A percentile compares a stretch with the other conserved stretches of the same genome.
These are phyloP conservation scores for Aspergillus persii DNA, from an alignment of 2,329 filamentous ascomycete species.

Conservation along the genomic window DNA sequence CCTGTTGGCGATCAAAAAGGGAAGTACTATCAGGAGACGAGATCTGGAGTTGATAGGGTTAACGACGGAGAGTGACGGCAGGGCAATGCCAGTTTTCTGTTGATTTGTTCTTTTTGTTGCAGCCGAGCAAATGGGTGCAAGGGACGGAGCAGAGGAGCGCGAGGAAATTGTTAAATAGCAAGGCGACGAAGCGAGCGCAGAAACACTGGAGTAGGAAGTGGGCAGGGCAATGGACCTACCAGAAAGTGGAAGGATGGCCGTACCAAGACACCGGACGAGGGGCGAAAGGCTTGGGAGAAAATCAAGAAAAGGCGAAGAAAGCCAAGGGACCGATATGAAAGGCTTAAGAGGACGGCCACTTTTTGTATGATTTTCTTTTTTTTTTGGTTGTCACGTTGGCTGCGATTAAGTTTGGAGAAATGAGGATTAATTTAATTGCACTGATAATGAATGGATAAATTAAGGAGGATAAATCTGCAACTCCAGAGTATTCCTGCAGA, in stretches of 20 bases:
- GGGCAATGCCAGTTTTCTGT: not conserved
- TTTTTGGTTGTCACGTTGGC: not conserved
- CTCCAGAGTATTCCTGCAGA: no score
- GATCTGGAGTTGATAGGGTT: not conserved
- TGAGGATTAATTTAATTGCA: not conserved
- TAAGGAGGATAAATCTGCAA: no score
- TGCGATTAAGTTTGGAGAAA: not conserved
- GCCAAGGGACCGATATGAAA: slow-evolving; percentile 10
- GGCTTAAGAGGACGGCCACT: not conserved
- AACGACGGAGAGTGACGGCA: slow-evolving; percentile 7
- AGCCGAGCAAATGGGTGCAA: not conserved
- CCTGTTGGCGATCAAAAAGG: not conserved
- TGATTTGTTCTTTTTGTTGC: not conserved
- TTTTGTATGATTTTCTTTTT: not conserved
- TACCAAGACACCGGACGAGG: slow-evolving; percentile 1
- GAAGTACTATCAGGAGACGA: not conserved
- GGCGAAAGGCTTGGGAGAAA: slow-evolving; percentile 1
- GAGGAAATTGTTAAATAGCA: not conserved
- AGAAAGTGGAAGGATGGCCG: not conserved
- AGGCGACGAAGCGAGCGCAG: slow-evolving; percentile 6
- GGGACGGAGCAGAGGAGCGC: not conserved
- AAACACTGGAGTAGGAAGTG: not conserved
- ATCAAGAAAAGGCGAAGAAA: slow-evolving; percentile 6
- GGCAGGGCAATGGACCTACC: not conserved
- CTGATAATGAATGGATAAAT: not conserved